Evolutionary conservation across 331 rosid species (phyloP), one percentile per base, ranked within the genome.

Genomic region (Saraca asoca): DNA sequence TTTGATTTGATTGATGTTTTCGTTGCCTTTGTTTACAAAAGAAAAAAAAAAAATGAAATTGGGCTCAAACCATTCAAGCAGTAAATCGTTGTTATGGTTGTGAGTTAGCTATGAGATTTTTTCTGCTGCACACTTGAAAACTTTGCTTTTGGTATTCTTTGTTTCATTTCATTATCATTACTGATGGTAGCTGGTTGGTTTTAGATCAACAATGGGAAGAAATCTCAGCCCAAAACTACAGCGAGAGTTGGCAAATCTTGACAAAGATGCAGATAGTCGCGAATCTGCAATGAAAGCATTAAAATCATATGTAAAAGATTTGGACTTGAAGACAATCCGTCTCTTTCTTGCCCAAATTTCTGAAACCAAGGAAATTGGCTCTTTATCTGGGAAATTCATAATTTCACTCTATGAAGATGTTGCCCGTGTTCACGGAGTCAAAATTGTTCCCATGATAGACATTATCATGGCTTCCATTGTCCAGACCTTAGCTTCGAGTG

Each of bases 301-400:
- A 57, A 85, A 80, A 48, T 78, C 88, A 5, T 86, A 93, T 49
- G 96, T 90, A 51, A 93, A 88, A 73, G 97, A 86, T 45, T 66
- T 93, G 68, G 98, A 93, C 34, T 76, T 75, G 53, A 85, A 79
- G 84, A 78, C 95, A 51, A 93, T 93, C 35, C 96, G 89, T 0
- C 66, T 78, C 46, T 93, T 93, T 80, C 91, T 90, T 41, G 96
- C 88, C n/a, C 96, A 93, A 77, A 94, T 93, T 81, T 93, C 90
- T n/a, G 91, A 88, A 72, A 82, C 89, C 17, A 90, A 88, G 68
- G 96, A 86, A 68, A 78, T 79, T 0, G 90, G 96, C 45, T 69
- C 90, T 29, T 67, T 87, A 39, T 84, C 95, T 0, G 95, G 87
- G 35, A 96, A 90, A 53, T 94, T 92, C 79, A 88, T 88, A 0